These are phyloP conservation scores for Candida dendrica DNA, from an alignment of 805 yeast genomes.

Conservation along the genomic window DNA sequence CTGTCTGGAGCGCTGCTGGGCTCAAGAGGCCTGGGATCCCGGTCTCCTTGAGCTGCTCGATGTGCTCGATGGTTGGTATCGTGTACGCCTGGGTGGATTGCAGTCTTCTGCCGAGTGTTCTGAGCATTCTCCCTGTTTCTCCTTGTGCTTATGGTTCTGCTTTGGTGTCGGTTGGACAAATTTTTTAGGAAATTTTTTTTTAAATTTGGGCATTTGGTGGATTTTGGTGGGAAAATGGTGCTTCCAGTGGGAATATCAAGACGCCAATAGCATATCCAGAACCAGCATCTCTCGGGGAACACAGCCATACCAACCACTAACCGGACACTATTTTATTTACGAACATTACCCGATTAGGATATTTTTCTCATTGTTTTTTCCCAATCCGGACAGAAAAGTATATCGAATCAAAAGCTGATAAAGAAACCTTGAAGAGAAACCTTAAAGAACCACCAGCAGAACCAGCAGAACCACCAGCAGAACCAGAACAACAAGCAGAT, in stretches of 20 bases:
- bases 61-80: slow-evolving; percentile 12
- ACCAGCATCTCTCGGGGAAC: background rate
- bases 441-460: no score
- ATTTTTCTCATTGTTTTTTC: background rate
- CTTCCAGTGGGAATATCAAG: no score
- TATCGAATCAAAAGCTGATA: background rate
- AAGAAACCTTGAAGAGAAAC: no score
- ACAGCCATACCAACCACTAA: background rate
- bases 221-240: no score
- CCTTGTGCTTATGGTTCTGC: background rate
- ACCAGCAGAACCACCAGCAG: no score
- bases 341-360: background rate
- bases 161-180: background rate
- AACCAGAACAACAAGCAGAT: no score
- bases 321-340: background rate
- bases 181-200: background rate
- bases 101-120: slow-evolving; percentile 1
- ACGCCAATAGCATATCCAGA: no score
- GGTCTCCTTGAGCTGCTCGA: slow-evolving; percentile 19
- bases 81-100: slow-evolving; percentile 4
- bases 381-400: background rate
- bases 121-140: background rate
- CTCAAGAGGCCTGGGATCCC: slow-evolving; percentile 47
- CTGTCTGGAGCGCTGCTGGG: slow-evolving; percentile 37
- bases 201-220: no score